Percentiles rank a stretch among this genome's conserved stretches.
Conservation (phyloP, 2,329 filamentous ascomycete genomes). For the Pseudogymnoascus sp. region DNA sequence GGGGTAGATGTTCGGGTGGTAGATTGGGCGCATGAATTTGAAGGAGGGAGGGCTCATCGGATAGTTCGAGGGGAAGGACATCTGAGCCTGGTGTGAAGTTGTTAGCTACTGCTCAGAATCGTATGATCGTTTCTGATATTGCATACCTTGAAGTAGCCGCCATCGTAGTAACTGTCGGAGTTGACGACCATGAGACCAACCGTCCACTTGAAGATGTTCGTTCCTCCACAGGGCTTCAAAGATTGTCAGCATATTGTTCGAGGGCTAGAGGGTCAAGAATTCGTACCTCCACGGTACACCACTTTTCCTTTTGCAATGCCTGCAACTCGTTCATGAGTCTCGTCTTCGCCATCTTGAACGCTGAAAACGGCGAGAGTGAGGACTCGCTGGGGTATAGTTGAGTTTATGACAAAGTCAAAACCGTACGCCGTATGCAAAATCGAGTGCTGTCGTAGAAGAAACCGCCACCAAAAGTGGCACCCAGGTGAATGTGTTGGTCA, state of each 20-base stretch:
- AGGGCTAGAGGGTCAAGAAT: constrained; percentile 9
- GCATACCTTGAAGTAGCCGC: constrained; percentile 73
- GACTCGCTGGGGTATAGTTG: neutral
- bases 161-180: constrained; percentile 82
- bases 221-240: constrained; percentile 54
- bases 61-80: constrained; percentile 83
- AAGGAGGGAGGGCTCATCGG: constrained; percentile 85
- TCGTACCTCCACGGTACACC: constrained; percentile 79
- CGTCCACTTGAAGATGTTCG: constrained; percentile 82
- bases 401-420: neutral
- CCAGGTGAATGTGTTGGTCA: neutral
- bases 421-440: neutral
- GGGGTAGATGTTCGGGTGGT: constrained; percentile 88
- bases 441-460: neutral
- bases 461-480: constrained; percentile 4
- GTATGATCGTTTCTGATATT: neutral
- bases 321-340: constrained; percentile 86
- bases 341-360: constrained; percentile 52
- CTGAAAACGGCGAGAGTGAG: constrained; percentile 22
- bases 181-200: constrained; percentile 89
- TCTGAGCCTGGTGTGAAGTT: constrained; percentile 50
- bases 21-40: constrained; percentile 70
- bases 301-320: constrained; percentile 76
- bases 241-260: constrained; percentile 13
- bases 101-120: constrained; percentile 9